phyloP scores from a whole-genome alignment of 2,329 filamentous ascomycete species.

The Hypomyces perniciosus region DNA sequence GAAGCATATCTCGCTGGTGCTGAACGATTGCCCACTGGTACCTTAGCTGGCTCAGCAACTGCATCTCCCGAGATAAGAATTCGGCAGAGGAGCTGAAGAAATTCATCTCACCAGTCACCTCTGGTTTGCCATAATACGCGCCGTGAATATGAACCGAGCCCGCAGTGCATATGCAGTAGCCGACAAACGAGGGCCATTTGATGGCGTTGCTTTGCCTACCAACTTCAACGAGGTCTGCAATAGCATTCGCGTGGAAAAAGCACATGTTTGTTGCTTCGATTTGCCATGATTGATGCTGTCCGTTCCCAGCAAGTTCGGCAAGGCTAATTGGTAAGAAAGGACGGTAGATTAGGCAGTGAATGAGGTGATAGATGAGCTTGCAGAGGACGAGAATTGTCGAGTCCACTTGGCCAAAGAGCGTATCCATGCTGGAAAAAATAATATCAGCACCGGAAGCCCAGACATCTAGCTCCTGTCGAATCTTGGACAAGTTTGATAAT shows the following conservation, averaged over 20 bases:
- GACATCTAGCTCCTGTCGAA: constrained; percentile 75
- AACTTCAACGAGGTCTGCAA: constrained; percentile 74
- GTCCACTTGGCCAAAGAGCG: constrained; percentile 70
- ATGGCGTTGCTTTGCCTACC: constrained; percentile 67
- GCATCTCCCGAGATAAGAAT: constrained; percentile 71
- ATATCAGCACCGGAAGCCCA: constrained; percentile 81
- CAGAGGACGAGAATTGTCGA: constrained; percentile 73
- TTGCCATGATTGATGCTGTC: constrained; percentile 87
- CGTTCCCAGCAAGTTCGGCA: constrained; percentile 69
- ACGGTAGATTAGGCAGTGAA: constrained; percentile 81
- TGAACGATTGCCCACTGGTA: constrained; percentile 73
- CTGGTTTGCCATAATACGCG: constrained; percentile 62
- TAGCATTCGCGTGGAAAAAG: constrained; percentile 80
- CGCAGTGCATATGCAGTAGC: constrained; percentile 80
- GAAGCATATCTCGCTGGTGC: constrained; percentile 72
- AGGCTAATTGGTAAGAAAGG: constrained; percentile 83
- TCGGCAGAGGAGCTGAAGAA: constrained; percentile 59
- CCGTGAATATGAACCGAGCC: constrained; percentile 86
- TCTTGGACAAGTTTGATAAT: constrained; percentile 77
- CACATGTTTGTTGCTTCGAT: constrained; percentile 87
- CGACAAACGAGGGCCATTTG: constrained; percentile 82
- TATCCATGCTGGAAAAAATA: constrained; percentile 68
- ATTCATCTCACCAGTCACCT: constrained; percentile 47
- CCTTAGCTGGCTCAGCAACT: constrained; percentile 68
- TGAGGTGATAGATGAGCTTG: constrained; percentile 80